Base-by-base conservation (phyloP, 192 early-diverging fungal genomes). In the Gryganskiella cystojenkinii region DNA sequence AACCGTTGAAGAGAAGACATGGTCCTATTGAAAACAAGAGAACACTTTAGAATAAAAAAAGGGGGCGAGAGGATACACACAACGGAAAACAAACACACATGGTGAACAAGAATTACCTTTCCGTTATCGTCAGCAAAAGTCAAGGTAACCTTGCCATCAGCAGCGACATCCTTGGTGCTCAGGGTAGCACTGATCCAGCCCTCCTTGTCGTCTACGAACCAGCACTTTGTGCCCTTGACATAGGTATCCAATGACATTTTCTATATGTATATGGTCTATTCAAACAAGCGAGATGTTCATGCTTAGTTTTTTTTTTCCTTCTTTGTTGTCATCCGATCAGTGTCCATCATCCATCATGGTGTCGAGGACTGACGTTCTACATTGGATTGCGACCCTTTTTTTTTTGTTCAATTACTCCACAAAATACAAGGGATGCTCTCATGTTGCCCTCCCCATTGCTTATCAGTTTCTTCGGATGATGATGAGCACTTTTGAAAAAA, bases 141-240 rank as follows among this genome's bases (percentile, higher is more conserved):
- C 56, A 94, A 67, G 55, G 84, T 87, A 14, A 93, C 85, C 19
- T 85, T 81, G 25, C 87, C 85, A 60, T 80, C 82, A 25, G 85
- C 90, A 15, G 71, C 76, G 25, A 91, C 69, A 27, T 83, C 82
- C 58, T 87, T 92, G 22, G 83, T 61, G 19, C 63, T 59, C 34
- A 95, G 69, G 15, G 85, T 69, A 15, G 87, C 95, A 62, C 91
- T 88, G 58, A 94, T 83, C 94, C 94, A 98, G 28, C 91, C 95
- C 56, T 95, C 92, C 37, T 89, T 85, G 2, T 90, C 89, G 67
- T 98, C 93, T 57, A 88, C 85, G 73, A 97, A 94, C 95, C 95
- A 98, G 42, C 95, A 95, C 64, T 84, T 83, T 61, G 90, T 90
- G 35, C 92, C 92, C 60, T 89, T 88, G 55, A 86, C 84, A 78